phyloP scores from a whole-genome alignment of 805 yeast species.

The Myxozyma udenii region DNA sequence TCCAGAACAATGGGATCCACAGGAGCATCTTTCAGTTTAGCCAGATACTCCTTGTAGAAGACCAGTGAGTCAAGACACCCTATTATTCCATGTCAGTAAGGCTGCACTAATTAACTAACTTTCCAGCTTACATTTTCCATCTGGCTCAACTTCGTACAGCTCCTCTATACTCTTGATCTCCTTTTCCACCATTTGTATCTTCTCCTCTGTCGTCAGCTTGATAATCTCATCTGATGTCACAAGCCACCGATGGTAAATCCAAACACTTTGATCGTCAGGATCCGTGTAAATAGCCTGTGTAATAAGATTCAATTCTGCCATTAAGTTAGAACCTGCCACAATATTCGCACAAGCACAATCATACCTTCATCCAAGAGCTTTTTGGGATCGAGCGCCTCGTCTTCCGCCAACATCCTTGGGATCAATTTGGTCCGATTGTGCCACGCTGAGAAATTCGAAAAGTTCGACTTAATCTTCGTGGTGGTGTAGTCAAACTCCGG shows the following conservation, averaged over 20 bases:
- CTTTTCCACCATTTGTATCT: conserved; percentile 42
- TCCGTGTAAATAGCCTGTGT: conserved; percentile 88
- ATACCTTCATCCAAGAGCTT: conserved; percentile 20
- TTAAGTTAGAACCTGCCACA: background rate
- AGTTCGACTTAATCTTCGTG: conserved; percentile 70
- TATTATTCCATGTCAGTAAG: background rate
- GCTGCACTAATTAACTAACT: conserved; percentile 56
- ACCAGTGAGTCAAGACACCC: conserved; percentile 66
- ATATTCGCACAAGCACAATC: conserved; percentile 27
- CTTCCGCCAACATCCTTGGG: conserved; percentile 46
- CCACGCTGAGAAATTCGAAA: conserved; percentile 95
- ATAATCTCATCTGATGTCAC: conserved; percentile 40
- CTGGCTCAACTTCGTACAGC: conserved; percentile 68
- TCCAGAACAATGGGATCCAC: conserved; percentile 32
- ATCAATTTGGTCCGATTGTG: conserved; percentile 78
- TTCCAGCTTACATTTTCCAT: conserved; percentile 49
- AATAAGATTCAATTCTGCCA: conserved; percentile 60
- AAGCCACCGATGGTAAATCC: conserved; percentile 88
- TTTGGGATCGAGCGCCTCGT: conserved; percentile 30
- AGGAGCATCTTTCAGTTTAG: conserved; percentile 25
- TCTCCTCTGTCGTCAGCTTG: conserved; percentile 36
- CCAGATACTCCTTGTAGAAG: conserved; percentile 41
- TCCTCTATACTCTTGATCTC: conserved; percentile 55
- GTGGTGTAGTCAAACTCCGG: conserved; percentile 77
- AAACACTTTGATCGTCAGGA: conserved; percentile 88